These are phyloP conservation scores for Hibiscus trionum DNA, from an alignment of 345 rosid species.

Conservation along the genomic window DNA sequence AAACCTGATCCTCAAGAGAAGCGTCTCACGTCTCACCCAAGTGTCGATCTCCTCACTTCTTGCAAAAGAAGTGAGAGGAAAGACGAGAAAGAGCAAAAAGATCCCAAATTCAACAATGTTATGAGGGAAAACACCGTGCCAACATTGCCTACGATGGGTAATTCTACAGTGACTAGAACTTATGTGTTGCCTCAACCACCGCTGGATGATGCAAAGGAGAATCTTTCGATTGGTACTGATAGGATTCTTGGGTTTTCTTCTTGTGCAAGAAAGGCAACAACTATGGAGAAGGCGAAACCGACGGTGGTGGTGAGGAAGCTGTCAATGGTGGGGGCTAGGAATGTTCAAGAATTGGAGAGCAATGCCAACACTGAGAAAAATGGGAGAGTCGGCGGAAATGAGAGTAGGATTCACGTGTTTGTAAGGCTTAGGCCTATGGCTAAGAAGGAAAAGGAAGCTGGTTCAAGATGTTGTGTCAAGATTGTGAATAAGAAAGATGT, in stretches of 20 bases:
- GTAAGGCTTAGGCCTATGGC: constrained; percentile 94
- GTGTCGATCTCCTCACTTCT: constrained; percentile 43
- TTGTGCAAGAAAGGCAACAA: constrained; percentile 36
- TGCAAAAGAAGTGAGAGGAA: constrained; percentile 29
- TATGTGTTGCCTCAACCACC: constrained; percentile 40
- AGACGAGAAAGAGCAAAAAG: constrained; percentile 23
- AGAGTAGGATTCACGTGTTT: constrained; percentile 65
- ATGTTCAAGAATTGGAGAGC: constrained; percentile 28
- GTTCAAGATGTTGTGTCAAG: constrained; percentile 69
- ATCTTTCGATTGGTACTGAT: constrained; percentile 42
- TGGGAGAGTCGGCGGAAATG: constrained; percentile 18
- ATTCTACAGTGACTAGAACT: constrained; percentile 36
- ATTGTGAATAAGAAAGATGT: constrained; percentile 74
- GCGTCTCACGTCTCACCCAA: constrained; percentile 43
- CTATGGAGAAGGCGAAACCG: neutral
- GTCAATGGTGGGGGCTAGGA: constrained; percentile 42
- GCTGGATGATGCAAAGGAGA: constrained; percentile 64
- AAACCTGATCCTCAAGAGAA: constrained; percentile 33
- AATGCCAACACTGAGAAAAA: constrained; percentile 17
- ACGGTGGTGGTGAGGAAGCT: constrained; percentile 65
- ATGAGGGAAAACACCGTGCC: constrained; percentile 40
- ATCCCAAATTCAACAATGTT: constrained; percentile 21
- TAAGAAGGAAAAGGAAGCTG: constrained; percentile 81
- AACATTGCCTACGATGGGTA: constrained; percentile 18
- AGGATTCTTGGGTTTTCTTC: constrained; percentile 47